Base-by-base conservation (phyloP, 2,329 filamentous ascomycete species). In the Xylaria sp. region DNA sequence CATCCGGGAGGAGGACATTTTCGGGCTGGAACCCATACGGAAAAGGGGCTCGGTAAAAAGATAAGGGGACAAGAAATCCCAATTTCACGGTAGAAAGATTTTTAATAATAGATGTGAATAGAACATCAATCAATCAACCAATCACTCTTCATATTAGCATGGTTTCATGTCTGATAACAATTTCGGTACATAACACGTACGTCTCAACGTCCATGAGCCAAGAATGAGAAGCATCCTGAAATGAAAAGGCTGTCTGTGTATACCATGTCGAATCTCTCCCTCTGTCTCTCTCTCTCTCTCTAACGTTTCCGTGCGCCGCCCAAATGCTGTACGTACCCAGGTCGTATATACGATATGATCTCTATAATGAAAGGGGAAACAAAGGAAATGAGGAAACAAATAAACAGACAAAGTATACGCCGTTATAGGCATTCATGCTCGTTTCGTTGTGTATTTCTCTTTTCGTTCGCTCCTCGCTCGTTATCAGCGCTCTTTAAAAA, bases 11-110 rank as follows among this genome's bases (percentile, higher is more conserved):
- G 84, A 86, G 62, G 85, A 88, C 57, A 85, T 89, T 8, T 89
- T 89, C 74, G 87, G 86, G 5, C 69, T 89, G 73, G 84, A 88
- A 75, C 84, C 85, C 3, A 81, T 89, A 65, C 73, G 76, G 46
- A 83, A 77, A 15, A 54, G 62, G 37, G 58, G 28, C 6, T 23
- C 20, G 20, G 15, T 34, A 62, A 55, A 9, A 34, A 55, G 51
- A 31, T 3, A 62, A 55, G 13, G 41, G 55, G 44, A 31, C 1
- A 13, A 13, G n/a, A 15, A 28, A 28, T 28, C 28, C 28, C 15
- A 23, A 20, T 41, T 34, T 44, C 41, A 64, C 25, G 6, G 7
- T 52, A 25, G 52, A 54, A 37, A 34, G 37, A 28, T 50, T 57
- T 9, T 1, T 7, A 46, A n/a, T 18, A 37, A 62, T 65, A 46